Evolutionary conservation across 2,329 filamentous ascomycete species (phyloP).

Genomic region (Onygenales sp.): DNA sequence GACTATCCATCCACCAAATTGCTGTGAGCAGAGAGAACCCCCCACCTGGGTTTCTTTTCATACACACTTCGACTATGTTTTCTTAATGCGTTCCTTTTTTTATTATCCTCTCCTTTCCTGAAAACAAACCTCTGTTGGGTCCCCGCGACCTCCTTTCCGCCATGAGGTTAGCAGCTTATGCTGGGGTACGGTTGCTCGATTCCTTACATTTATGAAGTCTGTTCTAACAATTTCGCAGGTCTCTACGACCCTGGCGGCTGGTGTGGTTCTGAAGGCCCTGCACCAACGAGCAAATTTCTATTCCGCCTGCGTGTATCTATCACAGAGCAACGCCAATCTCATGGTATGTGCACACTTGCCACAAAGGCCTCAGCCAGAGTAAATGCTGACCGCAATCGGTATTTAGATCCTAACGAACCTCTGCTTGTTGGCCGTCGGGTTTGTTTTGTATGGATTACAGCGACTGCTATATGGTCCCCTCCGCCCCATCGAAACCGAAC

Average conservation of each 20-base stretch:
- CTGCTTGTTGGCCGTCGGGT: slow-evolving; percentile 68
- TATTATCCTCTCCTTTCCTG: slow-evolving; percentile 15
- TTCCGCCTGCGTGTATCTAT: slow-evolving; percentile 91
- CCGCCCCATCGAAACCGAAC: slow-evolving; percentile 89
- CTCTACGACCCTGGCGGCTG: slow-evolving; percentile 73
- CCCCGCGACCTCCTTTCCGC: slow-evolving; percentile 16
- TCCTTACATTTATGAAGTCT: neutral
- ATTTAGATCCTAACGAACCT: slow-evolving; percentile 80
- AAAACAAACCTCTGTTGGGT: slow-evolving; percentile 10
- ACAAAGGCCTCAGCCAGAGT: neutral
- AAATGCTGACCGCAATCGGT: neutral
- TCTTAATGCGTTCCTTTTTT: slow-evolving; percentile 6
- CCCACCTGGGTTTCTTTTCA: neutral
- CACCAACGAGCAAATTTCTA: slow-evolving; percentile 97
- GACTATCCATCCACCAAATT: neutral
- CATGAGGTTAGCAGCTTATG: slow-evolving; percentile 44
- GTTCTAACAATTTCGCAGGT: slow-evolving; percentile 40
- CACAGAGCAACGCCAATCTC: slow-evolving; percentile 90
- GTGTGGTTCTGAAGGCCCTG: slow-evolving; percentile 81
- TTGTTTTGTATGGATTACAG: slow-evolving; percentile 77
- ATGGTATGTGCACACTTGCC: slow-evolving; percentile 48
- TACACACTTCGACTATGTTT: slow-evolving; percentile 13
- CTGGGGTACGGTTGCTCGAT: slow-evolving; percentile 36
- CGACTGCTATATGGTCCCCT: slow-evolving; percentile 82
- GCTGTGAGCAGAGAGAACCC: neutral